Evolutionary conservation across 164 flowering plant genomes (phyloP).

Genomic region (Malania oleifera): DNA sequence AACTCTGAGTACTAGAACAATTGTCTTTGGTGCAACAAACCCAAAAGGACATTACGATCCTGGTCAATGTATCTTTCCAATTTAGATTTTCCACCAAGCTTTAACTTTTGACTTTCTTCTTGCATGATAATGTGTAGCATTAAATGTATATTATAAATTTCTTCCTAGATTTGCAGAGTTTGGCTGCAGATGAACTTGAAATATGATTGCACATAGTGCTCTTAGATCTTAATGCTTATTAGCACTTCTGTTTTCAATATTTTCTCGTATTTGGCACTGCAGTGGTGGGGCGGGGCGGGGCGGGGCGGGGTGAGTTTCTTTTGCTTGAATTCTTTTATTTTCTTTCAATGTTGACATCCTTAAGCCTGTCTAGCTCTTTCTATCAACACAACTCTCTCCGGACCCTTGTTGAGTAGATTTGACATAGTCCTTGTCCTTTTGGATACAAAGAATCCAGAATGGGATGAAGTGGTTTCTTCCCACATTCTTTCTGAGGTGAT

Average conservation of each 20-base stretch:
- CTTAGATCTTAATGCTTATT: not conserved
- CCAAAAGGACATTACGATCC: slow-evolving; percentile 98
- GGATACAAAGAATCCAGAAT: slow-evolving; percentile 94
- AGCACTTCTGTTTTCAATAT: not conserved
- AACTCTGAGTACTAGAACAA: slow-evolving; percentile 80
- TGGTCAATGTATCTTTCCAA: slow-evolving; percentile 59
- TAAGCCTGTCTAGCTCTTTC: slow-evolving; percentile 70
- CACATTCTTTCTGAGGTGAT: slow-evolving; percentile 86
- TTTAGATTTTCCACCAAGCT: not conserved
- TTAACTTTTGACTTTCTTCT: not conserved
- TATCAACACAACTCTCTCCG: slow-evolving; percentile 92
- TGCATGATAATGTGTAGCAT: not conserved
- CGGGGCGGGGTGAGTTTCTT: too few relatives aligned
- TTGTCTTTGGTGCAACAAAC: slow-evolving; percentile 96
- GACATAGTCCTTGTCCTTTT: slow-evolving; percentile 91
- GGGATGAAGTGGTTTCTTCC: slow-evolving; percentile 95
- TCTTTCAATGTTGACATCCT: slow-evolving; percentile 11
- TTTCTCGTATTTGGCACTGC: too few relatives aligned
- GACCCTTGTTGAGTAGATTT: slow-evolving; percentile 95
- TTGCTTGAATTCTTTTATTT: not conserved
- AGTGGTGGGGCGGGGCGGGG: too few relatives aligned
- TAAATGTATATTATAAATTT: not conserved
- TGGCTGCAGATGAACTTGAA: not conserved
- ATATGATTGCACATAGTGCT: not conserved
- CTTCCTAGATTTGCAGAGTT: too few relatives aligned